Evolutionary conservation across 1,139 yeast genomes (phyloP).

Genomic region (Saccharomyces hybrid): DNA sequence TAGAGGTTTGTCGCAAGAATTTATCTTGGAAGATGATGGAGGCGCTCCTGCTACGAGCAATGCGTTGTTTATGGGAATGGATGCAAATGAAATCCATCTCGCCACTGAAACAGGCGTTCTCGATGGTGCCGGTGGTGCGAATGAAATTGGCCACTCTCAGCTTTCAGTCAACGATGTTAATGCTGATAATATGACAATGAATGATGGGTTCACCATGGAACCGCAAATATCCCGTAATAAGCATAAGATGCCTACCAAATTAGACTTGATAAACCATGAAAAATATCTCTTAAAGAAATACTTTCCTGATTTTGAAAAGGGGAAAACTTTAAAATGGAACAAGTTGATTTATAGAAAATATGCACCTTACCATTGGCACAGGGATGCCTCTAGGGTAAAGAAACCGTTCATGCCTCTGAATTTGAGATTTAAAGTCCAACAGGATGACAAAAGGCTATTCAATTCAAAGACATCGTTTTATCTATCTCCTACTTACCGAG

Average conservation of each 20-base stretch:
- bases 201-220: constrained; percentile 2
- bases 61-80: constrained; percentile 27
- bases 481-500: neutral
- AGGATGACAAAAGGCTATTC: constrained; percentile 28
- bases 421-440: constrained; percentile 29
- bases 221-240: constrained; percentile 8
- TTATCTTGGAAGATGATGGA: neutral
- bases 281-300: constrained; percentile 20
- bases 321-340: constrained; percentile 29
- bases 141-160: neutral
- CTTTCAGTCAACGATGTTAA: neutral
- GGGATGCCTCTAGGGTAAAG: constrained; percentile 15
- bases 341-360: constrained; percentile 27
- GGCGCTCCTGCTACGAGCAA: constrained; percentile 6
- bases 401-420: constrained; percentile 27
- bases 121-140: constrained; percentile 9
- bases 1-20: neutral
- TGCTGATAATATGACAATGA: constrained; percentile 1
- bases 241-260: constrained; percentile 19
- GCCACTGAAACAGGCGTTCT: constrained; percentile 15
- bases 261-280: constrained; percentile 10
- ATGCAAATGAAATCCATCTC: constrained; percentile 10
- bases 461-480: constrained; percentile 13
- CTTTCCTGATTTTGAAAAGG: constrained; percentile 29
- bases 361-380: constrained; percentile 27